Conservation (phyloP, 2,329 filamentous ascomycete species). For the Ascochyta clinopodiicola region DNA sequence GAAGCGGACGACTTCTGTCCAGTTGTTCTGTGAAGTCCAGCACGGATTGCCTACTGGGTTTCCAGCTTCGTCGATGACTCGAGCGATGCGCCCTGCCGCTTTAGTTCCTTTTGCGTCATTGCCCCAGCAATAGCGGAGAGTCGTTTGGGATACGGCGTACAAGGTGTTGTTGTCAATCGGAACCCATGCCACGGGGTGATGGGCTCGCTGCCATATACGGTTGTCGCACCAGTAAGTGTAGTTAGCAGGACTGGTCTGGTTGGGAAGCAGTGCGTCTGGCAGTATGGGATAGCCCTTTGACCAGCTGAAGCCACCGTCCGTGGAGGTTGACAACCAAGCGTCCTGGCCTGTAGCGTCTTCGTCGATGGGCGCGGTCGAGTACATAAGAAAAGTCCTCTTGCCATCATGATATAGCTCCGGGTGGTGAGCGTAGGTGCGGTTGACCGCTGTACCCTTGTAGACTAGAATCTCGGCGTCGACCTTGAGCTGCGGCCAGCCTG, state of each 20-base stretch:
- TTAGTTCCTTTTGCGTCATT: conserved; percentile 21
- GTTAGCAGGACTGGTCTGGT: conserved; percentile 18
- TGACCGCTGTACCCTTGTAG: conserved; percentile 18
- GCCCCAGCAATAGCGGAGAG: conserved; percentile 22
- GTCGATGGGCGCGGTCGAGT: conserved; percentile 21
- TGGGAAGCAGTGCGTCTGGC: conserved; percentile 15
- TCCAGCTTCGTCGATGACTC: conserved; percentile 14
- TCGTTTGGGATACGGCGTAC: conserved; percentile 22
- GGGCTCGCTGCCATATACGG: conserved; percentile 21
- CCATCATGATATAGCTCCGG: conserved; percentile 19
- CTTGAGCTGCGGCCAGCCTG: conserved; percentile 20
- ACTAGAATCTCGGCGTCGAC: conserved; percentile 16
- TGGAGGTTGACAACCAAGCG: conserved; percentile 20
- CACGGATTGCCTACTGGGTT: conserved; percentile 18
- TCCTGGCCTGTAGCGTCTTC: conserved; percentile 21
- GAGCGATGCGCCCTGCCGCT: conserved; percentile 19
- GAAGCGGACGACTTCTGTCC: conserved; percentile 20
- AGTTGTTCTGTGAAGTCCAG: conserved; percentile 21
- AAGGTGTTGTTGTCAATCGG: conserved; percentile 11
- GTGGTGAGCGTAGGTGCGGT: conserved; percentile 23
- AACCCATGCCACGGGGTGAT: conserved; percentile 21
- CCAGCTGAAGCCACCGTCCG: conserved; percentile 22
- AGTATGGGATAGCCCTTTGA: conserved; percentile 18
- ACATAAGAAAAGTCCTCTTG: conserved; percentile 17
- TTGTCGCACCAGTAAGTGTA: conserved; percentile 24